phyloP scores from a whole-genome alignment of 2,329 filamentous ascomycete species.

The Clarireedia homoeocarpa region DNA sequence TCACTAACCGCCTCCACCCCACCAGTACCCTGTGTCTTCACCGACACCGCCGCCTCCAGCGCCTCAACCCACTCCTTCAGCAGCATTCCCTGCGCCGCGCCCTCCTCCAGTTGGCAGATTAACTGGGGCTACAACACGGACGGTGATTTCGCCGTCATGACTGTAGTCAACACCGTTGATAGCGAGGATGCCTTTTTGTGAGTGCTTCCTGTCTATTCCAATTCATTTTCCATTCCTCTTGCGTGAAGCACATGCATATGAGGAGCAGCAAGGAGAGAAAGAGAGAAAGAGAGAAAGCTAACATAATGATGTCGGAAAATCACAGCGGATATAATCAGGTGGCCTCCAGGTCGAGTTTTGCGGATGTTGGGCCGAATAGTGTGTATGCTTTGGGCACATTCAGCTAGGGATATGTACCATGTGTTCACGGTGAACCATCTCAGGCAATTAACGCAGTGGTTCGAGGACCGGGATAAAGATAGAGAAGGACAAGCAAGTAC shows the following conservation, averaged over 20 bases:
- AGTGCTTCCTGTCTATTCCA: neutral
- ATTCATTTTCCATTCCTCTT: neutral
- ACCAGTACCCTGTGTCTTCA: constrained; percentile 3
- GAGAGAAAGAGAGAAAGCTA: neutral
- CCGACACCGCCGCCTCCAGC: neutral
- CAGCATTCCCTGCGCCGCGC: neutral
- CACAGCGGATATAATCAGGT: constrained; percentile 11
- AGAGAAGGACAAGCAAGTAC: neutral
- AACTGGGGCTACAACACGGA: constrained; percentile 13
- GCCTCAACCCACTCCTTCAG: neutral
- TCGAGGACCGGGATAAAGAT: neutral
- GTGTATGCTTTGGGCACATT: constrained; percentile 12
- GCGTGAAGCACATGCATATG: neutral
- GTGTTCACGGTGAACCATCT: too few relatives aligned
- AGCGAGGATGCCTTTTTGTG: constrained; percentile 11
- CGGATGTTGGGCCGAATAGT: constrained; percentile 9
- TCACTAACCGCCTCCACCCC: neutral
- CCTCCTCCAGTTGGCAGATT: neutral
- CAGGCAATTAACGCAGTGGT: too few relatives aligned
- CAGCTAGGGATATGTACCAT: neutral
- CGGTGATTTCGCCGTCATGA: constrained; percentile 14
- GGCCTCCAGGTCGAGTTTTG: neutral
- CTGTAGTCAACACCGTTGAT: constrained; percentile 1
- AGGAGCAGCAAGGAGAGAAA: neutral
- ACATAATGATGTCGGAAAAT: neutral